These are phyloP conservation scores for Exsudoporus frostii DNA, from an alignment of 768 basidiomycete genomes.

Conservation along the genomic window DNA sequence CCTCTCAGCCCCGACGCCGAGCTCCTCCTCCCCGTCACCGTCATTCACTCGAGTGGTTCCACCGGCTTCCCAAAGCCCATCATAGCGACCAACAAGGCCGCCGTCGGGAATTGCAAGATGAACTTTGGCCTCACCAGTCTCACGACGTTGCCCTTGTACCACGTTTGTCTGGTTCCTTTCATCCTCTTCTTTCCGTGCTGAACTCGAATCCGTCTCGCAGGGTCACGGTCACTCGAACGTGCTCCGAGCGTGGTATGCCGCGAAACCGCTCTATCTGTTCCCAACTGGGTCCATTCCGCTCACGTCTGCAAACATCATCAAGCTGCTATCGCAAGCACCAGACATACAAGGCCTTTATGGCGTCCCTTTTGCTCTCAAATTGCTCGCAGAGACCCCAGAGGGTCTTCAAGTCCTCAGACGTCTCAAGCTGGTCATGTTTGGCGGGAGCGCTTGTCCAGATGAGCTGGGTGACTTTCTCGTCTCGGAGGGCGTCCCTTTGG, in stretches of 20 bases:
- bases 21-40: constrained; percentile 16
- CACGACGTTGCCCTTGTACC: constrained; percentile 31
- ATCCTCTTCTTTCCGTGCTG: neutral
- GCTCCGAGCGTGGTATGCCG: constrained; percentile 43
- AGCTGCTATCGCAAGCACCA: constrained; percentile 35
- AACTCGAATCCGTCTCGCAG: constrained; percentile 3
- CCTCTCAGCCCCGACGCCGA: constrained; percentile 22
- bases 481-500: constrained; percentile 45
- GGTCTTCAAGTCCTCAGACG: constrained; percentile 39
- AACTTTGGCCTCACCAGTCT: constrained; percentile 25
- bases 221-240: constrained; percentile 24
- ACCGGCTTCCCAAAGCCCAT: constrained; percentile 52
- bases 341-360: constrained; percentile 33
- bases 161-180: constrained; percentile 22
- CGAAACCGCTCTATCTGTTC: constrained; percentile 43
- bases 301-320: constrained; percentile 43
- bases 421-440: constrained; percentile 50
- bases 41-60: constrained; percentile 30
- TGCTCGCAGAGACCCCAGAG: constrained; percentile 47
- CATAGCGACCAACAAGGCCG: constrained; percentile 34
- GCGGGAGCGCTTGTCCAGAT: constrained; percentile 52
- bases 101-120: constrained; percentile 35
- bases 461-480: constrained; percentile 52
- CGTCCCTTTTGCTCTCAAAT: constrained; percentile 39
- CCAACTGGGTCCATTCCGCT: constrained; percentile 40